These are phyloP conservation scores for Coffea eugenioides DNA, from an alignment of 257 asterid genomes.

Conservation along the genomic window DNA sequence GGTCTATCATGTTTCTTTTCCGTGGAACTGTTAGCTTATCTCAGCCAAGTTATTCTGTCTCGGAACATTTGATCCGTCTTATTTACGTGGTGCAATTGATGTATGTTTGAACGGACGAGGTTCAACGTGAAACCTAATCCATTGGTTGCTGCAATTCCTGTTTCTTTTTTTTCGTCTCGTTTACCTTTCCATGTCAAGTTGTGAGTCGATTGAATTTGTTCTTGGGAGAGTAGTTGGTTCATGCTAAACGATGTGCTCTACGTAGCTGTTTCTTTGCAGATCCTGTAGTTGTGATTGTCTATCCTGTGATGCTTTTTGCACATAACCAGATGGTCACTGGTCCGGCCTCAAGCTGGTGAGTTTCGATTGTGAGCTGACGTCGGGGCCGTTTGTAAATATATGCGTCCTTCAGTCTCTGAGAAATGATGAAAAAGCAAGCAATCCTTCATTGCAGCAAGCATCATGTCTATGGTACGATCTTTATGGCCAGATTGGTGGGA, in stretches of 20 bases:
- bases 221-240: not conserved
- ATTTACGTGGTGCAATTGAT: not conserved
- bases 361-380: not conserved
- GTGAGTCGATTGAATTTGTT: not conserved
- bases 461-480: no score
- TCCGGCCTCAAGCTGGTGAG: not conserved
- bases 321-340: not conserved
- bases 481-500: no score
- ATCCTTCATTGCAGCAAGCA: not conserved
- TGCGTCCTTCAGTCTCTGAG: not conserved
- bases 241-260: no score
- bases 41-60: not conserved
- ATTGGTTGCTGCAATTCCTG: not conserved
- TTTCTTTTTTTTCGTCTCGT: no score
- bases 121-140: not conserved
- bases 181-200: not conserved
- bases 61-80: not conserved
- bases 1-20: constrained; percentile 3
- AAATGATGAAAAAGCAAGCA: not conserved
- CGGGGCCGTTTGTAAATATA: not conserved
- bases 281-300: not conserved
- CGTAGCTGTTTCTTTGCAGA: not conserved
- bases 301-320: not conserved
- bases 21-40: not conserved
- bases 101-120: not conserved